Evolutionary conservation across 805 yeast species (phyloP).

Genomic region (Aciculoconidium aculeatum): DNA sequence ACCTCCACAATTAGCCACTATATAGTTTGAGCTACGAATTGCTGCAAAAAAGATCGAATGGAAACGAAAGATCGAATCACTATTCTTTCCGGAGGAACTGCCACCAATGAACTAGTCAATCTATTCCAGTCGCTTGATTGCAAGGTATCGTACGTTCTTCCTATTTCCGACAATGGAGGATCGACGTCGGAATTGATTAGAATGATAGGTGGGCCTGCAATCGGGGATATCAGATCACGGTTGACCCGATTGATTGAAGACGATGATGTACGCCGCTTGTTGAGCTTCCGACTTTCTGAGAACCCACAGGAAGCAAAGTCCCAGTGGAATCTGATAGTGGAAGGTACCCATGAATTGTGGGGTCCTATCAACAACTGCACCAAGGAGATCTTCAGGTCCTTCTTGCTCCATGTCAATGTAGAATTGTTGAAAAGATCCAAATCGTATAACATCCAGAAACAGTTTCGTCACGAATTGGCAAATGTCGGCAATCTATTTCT

Average conservation of each 20-base stretch:
- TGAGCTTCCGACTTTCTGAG: conserved; percentile 45
- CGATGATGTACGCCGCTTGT: conserved; percentile 31
- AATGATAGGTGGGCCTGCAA: conserved; percentile 90
- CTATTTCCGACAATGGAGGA: conserved; percentile 91
- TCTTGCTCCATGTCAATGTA: conserved; percentile 71
- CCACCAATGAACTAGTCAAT: conserved; percentile 72
- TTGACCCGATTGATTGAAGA: conserved; percentile 67
- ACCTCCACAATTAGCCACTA: neutral
- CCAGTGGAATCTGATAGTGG: conserved; percentile 77
- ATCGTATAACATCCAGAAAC: conserved; percentile 32
- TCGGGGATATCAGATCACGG: conserved; percentile 85
- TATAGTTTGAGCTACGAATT: too few relatives aligned
- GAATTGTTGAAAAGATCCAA: conserved; percentile 67
- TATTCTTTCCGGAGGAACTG: conserved; percentile 76
- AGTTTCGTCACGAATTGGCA: conserved; percentile 71
- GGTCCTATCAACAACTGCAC: conserved; percentile 47
- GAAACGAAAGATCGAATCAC: conserved; percentile 23
- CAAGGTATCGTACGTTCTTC: conserved; percentile 63
- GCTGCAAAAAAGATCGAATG: too few relatives aligned
- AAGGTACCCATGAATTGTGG: conserved; percentile 76
- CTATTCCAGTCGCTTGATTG: conserved; percentile 43
- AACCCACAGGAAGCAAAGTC: conserved; percentile 46
- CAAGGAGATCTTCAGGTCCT: conserved; percentile 70
- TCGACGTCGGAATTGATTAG: conserved; percentile 85
- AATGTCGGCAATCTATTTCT: conserved; percentile 80